Base-by-base conservation (phyloP, 129 eudicot species). In the Centella asiatica region DNA sequence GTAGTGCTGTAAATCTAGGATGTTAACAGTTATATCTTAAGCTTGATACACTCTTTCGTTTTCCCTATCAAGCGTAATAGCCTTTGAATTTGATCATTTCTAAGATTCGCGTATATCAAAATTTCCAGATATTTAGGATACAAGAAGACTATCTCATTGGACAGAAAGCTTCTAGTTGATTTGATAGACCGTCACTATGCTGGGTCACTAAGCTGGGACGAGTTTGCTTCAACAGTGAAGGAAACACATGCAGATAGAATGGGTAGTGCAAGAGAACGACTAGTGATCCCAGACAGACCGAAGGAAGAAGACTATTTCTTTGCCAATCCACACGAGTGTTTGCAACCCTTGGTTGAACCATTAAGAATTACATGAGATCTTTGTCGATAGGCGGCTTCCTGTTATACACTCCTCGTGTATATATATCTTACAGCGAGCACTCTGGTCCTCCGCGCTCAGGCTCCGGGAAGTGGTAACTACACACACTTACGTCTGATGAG, bases 111-210 rank as follows among this genome's bases (percentile, higher is more conserved):
- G 2, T 9, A 58, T 58, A 45, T 19, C 4, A 4, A 4, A 0
- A n/a, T 58, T 60, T 61, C n/a, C 69, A 71, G 76, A 37, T 71
- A 37, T 26, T 44, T 71, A 32, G 78, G 74, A 27, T 74, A 57
- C 50, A 67, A 46, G 58, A 60, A 61, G 51, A 74, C 78, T 2
- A 60, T 74, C 24, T 20, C 32, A 33, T 32, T 55, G 23, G 69
- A 74, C 57, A 66, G 78, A 23, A 68, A 32, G 74, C 48, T 52
- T 59, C 19, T 74, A 19, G 74, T 74, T 25, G 34, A 67, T 13
- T 50, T 74, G 32, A 54, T 74, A 20, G 78, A 74, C 31, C 24
- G 31, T 27, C 52, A 67, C 25, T 49, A 45, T 9, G 31, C 14
- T 0, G 74, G 78, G 11, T 22, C 62, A 61, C 11, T 67, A 18